Conservation (phyloP, 768 basidiomycete species). For the Floccularia luteovirens region DNA sequence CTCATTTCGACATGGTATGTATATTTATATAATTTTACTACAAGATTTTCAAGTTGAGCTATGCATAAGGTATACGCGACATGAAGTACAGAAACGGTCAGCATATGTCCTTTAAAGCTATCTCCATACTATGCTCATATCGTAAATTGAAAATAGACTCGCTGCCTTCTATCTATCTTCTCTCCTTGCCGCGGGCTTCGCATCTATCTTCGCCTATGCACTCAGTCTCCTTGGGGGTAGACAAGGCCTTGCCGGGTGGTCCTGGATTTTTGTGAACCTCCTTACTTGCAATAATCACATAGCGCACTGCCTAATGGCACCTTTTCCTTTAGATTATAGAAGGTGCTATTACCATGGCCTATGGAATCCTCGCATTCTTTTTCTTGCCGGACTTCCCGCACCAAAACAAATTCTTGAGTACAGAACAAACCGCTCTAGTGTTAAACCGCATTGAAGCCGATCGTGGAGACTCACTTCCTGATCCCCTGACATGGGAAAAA, state of each 20-base stretch:
- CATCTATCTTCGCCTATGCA: slow-evolving; percentile 38
- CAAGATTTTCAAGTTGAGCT: neutral
- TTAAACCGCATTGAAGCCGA: slow-evolving; percentile 38
- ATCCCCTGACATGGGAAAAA: slow-evolving; percentile 26
- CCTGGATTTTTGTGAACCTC: slow-evolving; percentile 43
- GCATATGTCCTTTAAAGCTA: slow-evolving; percentile 7
- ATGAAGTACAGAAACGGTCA: slow-evolving; percentile 44
- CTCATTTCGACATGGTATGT: slow-evolving; percentile 40
- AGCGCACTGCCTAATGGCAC: neutral
- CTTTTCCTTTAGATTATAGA: slow-evolving; percentile 34
- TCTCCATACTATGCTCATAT: neutral
- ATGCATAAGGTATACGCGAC: slow-evolving; percentile 34
- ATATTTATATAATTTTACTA: slow-evolving; percentile 1
- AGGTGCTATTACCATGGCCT: slow-evolving; percentile 35
- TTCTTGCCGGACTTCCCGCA: slow-evolving; percentile 41
- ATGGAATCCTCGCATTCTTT: slow-evolving; percentile 36
- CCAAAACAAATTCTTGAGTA: slow-evolving; percentile 34
- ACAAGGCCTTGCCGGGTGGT: slow-evolving; percentile 36
- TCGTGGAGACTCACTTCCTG: slow-evolving; percentile 42
- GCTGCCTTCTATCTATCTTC: slow-evolving; percentile 41
- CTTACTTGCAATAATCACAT: slow-evolving; percentile 1
- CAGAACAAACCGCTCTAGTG: slow-evolving; percentile 32
- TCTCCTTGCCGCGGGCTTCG: slow-evolving; percentile 36
- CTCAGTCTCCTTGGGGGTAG: slow-evolving; percentile 33
- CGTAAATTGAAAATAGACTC: slow-evolving; percentile 19